Evolutionary conservation across 2,329 filamentous ascomycete species (phyloP), one percentile per base, ranked within the genome.

Genomic region (Alternaria burnsii): DNA sequence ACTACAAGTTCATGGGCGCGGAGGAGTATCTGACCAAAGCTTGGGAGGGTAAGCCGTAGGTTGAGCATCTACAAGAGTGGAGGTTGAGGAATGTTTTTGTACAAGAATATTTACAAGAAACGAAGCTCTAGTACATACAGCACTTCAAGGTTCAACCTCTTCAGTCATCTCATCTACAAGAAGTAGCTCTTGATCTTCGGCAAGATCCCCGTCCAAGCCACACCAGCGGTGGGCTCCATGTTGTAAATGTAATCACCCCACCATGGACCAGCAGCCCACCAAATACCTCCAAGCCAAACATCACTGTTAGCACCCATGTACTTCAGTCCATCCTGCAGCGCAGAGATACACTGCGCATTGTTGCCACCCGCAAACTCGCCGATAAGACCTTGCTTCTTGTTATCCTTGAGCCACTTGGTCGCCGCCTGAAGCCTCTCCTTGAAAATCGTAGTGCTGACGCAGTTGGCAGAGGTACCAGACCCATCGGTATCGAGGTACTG

Each of bases 401-500:
- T 86, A 14, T 79, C 75, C 60, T 82, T 81, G 51, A 87, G 76
- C 86, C 86, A 88, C 46, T 79, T 66, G 0, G 86, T 87, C 0
- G 86, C 86, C 11, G 74, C 79, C 20, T 77, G 63, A 18, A 88
- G 75, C 5, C 86, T 79, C 65, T 87, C 82, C 24, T 76, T 73
- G 53, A 86, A 84, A 61, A 87, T 85, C n/a, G 85, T 87, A 5
- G 74, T 63, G 61, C 73, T 81, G 16, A 86, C 84, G 69, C 86
- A 88, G 28, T 77, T 76, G 3, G 75, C 77, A 3, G 76, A 78
- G 0, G 85, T 87, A 9, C 86, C 86, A 2, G 82, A 84, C 54
- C 84, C 82, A 61, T 87, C 85, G 0, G 75, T 78, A 75, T 88
- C 86, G 38, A 88, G 85, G 68, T 88, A 88, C 76, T 88, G 86